Percentiles rank a stretch among this genome's conserved stretches.
Conservation (phyloP, 495 filamentous ascomycete genomes). For the Lichenothelia convexa region DNA sequence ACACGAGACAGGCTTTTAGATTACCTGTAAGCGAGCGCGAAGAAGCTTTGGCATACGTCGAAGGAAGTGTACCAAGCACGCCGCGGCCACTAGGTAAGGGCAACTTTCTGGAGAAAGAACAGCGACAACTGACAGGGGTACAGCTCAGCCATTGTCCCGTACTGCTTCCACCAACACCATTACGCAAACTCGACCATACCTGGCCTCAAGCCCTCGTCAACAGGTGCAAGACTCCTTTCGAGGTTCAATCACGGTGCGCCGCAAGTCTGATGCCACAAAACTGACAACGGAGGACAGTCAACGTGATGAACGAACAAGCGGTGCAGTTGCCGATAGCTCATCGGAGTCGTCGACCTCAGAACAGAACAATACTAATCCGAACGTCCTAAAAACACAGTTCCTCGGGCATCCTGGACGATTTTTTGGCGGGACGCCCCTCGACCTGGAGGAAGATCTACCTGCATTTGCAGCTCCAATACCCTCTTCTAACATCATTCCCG, state of each 20-base stretch:
- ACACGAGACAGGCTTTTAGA: background rate
- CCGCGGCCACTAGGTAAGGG: constrained; percentile 17
- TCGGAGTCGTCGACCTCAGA: no score
- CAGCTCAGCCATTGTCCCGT: constrained; percentile 21
- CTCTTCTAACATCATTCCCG: no score
- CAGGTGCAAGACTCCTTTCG: constrained; percentile 5
- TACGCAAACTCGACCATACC: constrained; percentile 18
- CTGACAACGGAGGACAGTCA: constrained; percentile 5
- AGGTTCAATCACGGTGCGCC: constrained; percentile 6
- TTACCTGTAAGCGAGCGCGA: no score
- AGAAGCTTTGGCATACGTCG: no score
- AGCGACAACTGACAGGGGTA: background rate
- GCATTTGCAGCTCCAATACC: no score
- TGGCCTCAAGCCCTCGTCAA: constrained; percentile 6
- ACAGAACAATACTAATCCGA: no score
- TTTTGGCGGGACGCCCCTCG: no score
- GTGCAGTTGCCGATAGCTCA: no score
- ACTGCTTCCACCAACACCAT: constrained; percentile 28
- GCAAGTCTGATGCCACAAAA: constrained; percentile 17
- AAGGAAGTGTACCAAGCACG: constrained; percentile 21
- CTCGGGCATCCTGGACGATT: no score
- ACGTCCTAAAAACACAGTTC: no score
- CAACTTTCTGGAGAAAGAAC: constrained; percentile 17
- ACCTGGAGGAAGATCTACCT: no score
- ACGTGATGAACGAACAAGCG: no score